phyloP scores from a whole-genome alignment of 2,329 filamentous ascomycete genomes.

The Coniochaeta sp. region DNA sequence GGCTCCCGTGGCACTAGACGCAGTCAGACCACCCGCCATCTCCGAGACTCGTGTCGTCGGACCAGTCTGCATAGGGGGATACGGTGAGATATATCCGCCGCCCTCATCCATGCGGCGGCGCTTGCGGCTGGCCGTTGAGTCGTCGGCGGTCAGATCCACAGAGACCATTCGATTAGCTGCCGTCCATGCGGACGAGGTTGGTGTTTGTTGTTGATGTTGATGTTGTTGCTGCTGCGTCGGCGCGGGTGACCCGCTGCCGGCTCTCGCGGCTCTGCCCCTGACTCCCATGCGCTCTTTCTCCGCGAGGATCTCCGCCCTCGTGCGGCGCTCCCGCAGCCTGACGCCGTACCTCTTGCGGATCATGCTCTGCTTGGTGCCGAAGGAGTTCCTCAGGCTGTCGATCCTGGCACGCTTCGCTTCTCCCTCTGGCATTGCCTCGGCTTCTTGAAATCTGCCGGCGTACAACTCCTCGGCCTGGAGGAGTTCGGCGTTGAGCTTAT shows the following conservation, averaged over 20 bases:
- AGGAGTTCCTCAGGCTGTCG: slow-evolving; percentile 41
- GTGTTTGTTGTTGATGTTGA: too few species aligned
- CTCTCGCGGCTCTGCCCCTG: background rate
- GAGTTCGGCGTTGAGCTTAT: slow-evolving; percentile 29
- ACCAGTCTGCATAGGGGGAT: slow-evolving; percentile 7
- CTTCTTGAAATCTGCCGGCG: slow-evolving; percentile 33
- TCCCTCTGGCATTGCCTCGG: slow-evolving; percentile 28
- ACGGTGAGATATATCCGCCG: slow-evolving; percentile 11
- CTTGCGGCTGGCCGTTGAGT: slow-evolving; percentile 16
- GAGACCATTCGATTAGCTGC: slow-evolving; percentile 13
- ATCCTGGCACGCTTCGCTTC: slow-evolving; percentile 23
- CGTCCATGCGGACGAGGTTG: slow-evolving; percentile 8
- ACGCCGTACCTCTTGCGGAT: slow-evolving; percentile 54
- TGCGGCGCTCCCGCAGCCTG: slow-evolving; percentile 40
- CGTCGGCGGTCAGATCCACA: slow-evolving; percentile 7
- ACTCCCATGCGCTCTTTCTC: slow-evolving; percentile 33
- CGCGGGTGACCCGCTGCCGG: background rate
- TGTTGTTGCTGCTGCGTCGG: background rate
- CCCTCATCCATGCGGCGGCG: slow-evolving; percentile 14
- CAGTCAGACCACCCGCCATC: slow-evolving; percentile 26
- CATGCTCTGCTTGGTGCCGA: slow-evolving; percentile 48
- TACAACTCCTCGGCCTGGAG: slow-evolving; percentile 29
- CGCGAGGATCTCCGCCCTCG: slow-evolving; percentile 36
- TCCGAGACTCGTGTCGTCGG: slow-evolving; percentile 18
- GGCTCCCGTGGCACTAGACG: slow-evolving; percentile 27